Percentiles rank a stretch among this genome's conserved stretches.
Evolutionary conservation across 306 rosid genomes (phyloP).

Genomic region (Sophora flavescens): DNA sequence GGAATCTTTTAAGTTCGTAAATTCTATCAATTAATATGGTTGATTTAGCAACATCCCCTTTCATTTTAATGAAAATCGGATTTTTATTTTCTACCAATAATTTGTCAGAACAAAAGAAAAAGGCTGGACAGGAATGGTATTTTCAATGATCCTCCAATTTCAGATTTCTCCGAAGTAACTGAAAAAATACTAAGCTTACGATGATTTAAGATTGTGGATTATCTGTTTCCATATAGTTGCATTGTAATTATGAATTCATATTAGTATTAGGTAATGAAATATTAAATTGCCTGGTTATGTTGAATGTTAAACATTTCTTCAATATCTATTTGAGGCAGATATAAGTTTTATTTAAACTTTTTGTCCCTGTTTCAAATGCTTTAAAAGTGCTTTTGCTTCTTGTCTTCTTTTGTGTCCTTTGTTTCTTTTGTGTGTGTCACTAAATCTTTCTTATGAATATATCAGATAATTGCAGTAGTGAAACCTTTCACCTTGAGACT

Average conservation of each 20-base stretch:
- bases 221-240: background rate
- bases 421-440: constrained; percentile 3
- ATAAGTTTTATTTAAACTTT: background rate
- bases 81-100: background rate
- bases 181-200: background rate
- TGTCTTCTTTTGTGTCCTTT: background rate
- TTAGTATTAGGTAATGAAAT: background rate
- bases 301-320: background rate
- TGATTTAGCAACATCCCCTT: constrained; percentile 1
- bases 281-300: background rate
- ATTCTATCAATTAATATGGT: constrained; percentile 8
- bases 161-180: background rate
- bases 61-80: background rate
- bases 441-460: background rate
- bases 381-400: constrained; percentile 2
- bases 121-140: constrained; percentile 3
- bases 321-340: background rate
- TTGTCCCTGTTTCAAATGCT: background rate
- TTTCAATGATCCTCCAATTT: constrained; percentile 4
- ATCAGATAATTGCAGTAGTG: background rate
- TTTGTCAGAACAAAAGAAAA: background rate
- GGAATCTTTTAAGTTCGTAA: background rate
- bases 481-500: background rate
- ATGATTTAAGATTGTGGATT: background rate
- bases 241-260: constrained; percentile 18